Percentiles rank a stretch among this genome's conserved stretches.
These are phyloP conservation scores for Xylaria palmicola DNA, from an alignment of 495 filamentous ascomycete species.

Conservation along the genomic window DNA sequence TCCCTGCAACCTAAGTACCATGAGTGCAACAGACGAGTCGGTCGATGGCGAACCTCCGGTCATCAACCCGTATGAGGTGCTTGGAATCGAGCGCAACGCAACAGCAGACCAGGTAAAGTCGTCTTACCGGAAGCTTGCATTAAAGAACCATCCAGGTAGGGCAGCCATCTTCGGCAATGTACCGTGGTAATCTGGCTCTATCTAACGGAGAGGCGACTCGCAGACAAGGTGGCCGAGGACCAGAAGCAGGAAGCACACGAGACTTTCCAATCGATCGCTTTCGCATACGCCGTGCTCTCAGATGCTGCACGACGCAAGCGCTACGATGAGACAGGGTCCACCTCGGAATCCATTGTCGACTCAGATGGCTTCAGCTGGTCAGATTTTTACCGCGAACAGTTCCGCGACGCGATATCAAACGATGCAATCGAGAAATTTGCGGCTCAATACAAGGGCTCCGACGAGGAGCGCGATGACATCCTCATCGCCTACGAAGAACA, in stretches of 20 bases:
- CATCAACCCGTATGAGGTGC: conserved; percentile 83
- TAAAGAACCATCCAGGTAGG: conserved; percentile 90
- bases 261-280: conserved; percentile 85
- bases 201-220: conserved; percentile 8
- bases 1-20: conserved; percentile 11
- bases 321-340: conserved; percentile 87
- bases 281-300: conserved; percentile 90
- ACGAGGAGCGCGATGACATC: conserved; percentile 76
- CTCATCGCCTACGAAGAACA: conserved; percentile 67
- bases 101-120: conserved; percentile 73
- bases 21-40: conserved; percentile 41
- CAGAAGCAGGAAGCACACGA: conserved; percentile 66
- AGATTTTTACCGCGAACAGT: conserved; percentile 83
- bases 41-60: conserved; percentile 39
- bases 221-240: conserved; percentile 71
- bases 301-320: conserved; percentile 71
- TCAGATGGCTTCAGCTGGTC: conserved; percentile 83
- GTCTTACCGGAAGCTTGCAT: conserved; percentile 83
- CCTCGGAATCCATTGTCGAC: conserved; percentile 69
- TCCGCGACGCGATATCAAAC: conserved; percentile 64
- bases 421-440: conserved; percentile 72
- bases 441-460: conserved; percentile 76
- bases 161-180: conserved; percentile 70
- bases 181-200: conserved; percentile 34
- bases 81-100: conserved; percentile 63